phyloP scores from a whole-genome alignment of 169 alveolate species.

The Amoebophrya sp. region DNA sequence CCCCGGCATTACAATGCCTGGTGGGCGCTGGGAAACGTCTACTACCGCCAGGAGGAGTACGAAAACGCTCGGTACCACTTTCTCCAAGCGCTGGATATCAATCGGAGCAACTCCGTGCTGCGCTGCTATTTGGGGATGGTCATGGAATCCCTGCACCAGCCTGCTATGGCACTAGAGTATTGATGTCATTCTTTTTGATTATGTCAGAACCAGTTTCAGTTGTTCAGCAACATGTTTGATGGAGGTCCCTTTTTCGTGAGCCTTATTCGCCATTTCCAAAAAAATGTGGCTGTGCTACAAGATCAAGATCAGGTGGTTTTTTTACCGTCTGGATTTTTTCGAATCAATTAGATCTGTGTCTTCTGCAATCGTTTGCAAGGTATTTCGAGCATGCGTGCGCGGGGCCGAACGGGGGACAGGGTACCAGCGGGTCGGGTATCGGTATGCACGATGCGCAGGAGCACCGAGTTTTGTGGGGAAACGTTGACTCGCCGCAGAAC shows the following conservation, averaged over 20 bases:
- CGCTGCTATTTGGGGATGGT: background rate
- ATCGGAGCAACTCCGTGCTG: background rate
- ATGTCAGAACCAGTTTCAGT: background rate
- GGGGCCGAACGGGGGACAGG: too few relatives aligned
- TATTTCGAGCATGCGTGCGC: too few relatives aligned
- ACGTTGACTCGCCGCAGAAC: too few relatives aligned
- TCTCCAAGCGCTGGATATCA: background rate
- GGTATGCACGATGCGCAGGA: too few relatives aligned
- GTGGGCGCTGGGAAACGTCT: background rate
- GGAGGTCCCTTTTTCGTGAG: background rate
- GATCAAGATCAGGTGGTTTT: too few relatives aligned
- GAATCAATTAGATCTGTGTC: too few relatives aligned
- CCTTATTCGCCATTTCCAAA: background rate
- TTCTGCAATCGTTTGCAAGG: too few relatives aligned
- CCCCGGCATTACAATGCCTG: background rate
- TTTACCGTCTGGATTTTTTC: too few relatives aligned
- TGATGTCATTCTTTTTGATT: background rate
- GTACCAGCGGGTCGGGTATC: too few relatives aligned
- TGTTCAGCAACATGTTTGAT: background rate
- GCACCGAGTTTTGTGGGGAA: too few relatives aligned
- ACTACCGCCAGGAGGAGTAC: slow-evolving; percentile 12
- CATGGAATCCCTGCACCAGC: background rate
- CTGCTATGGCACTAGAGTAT: background rate
- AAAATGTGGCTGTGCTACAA: too few relatives aligned
- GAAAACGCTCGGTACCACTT: background rate